A percentile compares a stretch with the other conserved stretches of the same genome.
Conservation (phyloP, 2,329 filamentous ascomycete species). For the Venturia nashicola region DNA sequence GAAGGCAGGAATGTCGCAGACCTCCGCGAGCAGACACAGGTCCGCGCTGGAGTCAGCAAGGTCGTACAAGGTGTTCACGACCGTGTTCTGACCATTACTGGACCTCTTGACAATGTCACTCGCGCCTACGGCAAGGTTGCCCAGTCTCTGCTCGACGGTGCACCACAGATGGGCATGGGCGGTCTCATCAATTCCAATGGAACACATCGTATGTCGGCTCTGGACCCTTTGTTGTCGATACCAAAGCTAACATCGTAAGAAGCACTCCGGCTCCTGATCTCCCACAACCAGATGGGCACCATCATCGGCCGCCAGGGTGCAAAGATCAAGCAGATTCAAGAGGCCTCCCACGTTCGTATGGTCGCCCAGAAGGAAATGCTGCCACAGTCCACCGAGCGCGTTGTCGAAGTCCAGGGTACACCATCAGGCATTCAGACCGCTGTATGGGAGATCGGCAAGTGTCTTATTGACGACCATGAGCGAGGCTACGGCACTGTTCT, state of each 20-base stretch:
- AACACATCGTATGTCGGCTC: conserved; percentile 69
- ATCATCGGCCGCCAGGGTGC: conserved; percentile 94
- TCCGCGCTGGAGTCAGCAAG: conserved; percentile 97
- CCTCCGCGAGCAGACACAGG: conserved; percentile 90
- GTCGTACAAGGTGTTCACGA: conserved; percentile 96
- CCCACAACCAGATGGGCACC: conserved; percentile 99
- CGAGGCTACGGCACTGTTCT: conserved; percentile 92
- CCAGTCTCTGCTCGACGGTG: conserved; percentile 81
- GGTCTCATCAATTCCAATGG: conserved; percentile 76
- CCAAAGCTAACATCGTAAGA: conserved; percentile 16
- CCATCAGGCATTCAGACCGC: conserved; percentile 93
- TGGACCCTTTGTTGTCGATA: neutral
- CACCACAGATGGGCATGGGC: conserved; percentile 91
- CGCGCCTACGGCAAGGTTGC: conserved; percentile 91
- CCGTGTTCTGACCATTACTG: conserved; percentile 90
- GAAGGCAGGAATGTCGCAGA: conserved; percentile 97
- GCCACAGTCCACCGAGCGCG: conserved; percentile 93
- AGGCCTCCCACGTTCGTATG: conserved; percentile 94
- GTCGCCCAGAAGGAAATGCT: conserved; percentile 99
- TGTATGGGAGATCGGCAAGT: conserved; percentile 98
- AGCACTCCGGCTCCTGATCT: conserved; percentile 98
- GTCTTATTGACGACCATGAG: conserved; percentile 94
- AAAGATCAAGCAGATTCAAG: conserved; percentile 99
- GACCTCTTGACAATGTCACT: conserved; percentile 75
- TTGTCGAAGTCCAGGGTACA: conserved; percentile 91